Conservation (phyloP, 2,329 filamentous ascomycete species). For the Monosporascus sp. region DNA sequence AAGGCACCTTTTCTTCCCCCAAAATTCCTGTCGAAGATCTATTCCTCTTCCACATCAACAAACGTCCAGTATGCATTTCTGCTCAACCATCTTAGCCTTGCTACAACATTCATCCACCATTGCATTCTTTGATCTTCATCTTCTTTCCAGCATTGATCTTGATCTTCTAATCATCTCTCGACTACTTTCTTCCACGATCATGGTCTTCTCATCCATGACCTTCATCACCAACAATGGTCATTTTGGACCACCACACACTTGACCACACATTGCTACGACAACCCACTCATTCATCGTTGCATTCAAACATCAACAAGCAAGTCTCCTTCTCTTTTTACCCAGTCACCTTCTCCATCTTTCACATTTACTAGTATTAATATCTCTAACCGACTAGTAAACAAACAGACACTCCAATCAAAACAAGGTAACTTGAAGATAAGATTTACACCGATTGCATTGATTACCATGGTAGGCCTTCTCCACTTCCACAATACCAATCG, state of each 20-base stretch:
- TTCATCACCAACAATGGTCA: neutral
- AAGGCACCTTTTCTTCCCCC: neutral
- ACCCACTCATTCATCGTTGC: neutral
- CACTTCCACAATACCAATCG: no score
- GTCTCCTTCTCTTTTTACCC: no score
- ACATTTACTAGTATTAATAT: neutral
- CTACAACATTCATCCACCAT: neutral
- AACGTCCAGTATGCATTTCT: neutral
- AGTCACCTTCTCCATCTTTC: neutral
- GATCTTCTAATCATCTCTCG: neutral
- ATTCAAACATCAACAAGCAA: no score
- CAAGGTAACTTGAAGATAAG: neutral
- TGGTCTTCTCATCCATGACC: neutral
- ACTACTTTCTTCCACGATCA: no score
- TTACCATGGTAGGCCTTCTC: neutral
- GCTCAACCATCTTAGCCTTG: neutral
- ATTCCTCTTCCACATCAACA: neutral
- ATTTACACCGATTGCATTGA: neutral
- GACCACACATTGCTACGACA: neutral
- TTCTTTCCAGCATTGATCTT: neutral
- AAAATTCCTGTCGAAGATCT: neutral
- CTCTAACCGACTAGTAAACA: neutral
- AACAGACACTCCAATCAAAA: neutral
- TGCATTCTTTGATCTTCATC: neutral
- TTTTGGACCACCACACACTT: neutral